Conservation (phyloP, 306 rosid species). For the Luffa acutangula region DNA sequence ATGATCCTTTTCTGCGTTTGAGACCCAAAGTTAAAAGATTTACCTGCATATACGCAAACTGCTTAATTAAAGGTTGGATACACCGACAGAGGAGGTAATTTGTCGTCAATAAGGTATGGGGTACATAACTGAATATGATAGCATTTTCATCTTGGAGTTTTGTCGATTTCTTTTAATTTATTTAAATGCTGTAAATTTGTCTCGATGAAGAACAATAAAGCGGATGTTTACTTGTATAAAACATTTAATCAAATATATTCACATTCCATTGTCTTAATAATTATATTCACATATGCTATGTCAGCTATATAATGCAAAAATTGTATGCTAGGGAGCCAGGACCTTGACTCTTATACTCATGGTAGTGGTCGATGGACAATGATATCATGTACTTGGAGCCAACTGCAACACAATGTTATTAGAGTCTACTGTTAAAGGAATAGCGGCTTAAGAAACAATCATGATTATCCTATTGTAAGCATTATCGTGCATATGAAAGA, state of each 20-base stretch:
- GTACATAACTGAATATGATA: neutral
- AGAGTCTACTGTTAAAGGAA: too few relatives aligned
- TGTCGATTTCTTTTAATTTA: neutral
- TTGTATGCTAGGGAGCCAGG: neutral
- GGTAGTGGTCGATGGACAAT: too few relatives aligned
- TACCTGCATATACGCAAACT: neutral
- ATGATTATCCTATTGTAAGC: too few relatives aligned
- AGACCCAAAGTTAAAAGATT: neutral
- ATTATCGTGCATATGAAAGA: too few relatives aligned
- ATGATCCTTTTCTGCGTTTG: conserved; percentile 10
- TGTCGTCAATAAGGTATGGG: neutral
- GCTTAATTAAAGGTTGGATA: neutral
- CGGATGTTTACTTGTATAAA: neutral
- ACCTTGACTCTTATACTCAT: neutral
- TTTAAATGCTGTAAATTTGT: neutral
- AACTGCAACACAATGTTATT: too few relatives aligned
- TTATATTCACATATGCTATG: neutral
- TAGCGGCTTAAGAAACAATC: too few relatives aligned
- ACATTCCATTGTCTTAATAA: neutral
- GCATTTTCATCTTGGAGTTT: neutral
- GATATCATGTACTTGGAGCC: too few relatives aligned
- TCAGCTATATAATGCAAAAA: neutral
- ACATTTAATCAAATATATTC: neutral
- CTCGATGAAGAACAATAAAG: neutral
- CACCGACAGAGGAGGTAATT: neutral